These are phyloP conservation scores for Botryobasidium botryosum DNA, from an alignment of 768 basidiomycete genomes.

Conservation along the genomic window DNA sequence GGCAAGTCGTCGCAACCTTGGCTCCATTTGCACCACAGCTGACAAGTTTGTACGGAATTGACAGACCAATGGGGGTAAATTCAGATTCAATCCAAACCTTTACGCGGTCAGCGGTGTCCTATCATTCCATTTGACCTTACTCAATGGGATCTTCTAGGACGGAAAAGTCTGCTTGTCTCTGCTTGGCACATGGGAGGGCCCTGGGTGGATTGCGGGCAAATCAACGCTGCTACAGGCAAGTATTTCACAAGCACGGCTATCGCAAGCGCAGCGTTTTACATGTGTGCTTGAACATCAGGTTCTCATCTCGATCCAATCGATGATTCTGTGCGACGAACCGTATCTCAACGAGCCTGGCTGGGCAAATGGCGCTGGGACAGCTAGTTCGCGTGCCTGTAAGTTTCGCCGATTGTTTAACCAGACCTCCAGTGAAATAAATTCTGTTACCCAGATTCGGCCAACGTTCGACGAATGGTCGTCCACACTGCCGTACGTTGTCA, in stretches of 20 bases:
- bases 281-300: conserved; percentile 31
- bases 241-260: not conserved
- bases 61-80: conserved; percentile 77
- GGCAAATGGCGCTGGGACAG: conserved; percentile 54
- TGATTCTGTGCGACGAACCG: conserved; percentile 90
- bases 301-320: conserved; percentile 86
- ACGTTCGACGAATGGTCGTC: conserved; percentile 84
- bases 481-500: conserved; percentile 48
- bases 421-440: not conserved
- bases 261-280: not conserved
- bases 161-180: conserved; percentile 90
- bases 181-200: conserved; percentile 84
- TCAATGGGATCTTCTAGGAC: conserved; percentile 30
- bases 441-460: conserved; percentile 54
- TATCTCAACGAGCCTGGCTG: conserved; percentile 89
- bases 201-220: conserved; percentile 83
- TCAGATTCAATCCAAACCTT: conserved; percentile 84
- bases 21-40: not conserved
- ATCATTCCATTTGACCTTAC: not conserved
- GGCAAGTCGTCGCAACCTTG: conserved; percentile 15
- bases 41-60: not conserved
- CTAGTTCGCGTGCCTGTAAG: conserved; percentile 63
- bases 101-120: conserved; percentile 46
- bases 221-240: conserved; percentile 74
- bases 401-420: conserved; percentile 1